Evolutionary conservation across 176 grass and related monocot genomes (phyloP), one percentile per base, ranked within the genome.

Genomic region (Raddia guianensis): DNA sequence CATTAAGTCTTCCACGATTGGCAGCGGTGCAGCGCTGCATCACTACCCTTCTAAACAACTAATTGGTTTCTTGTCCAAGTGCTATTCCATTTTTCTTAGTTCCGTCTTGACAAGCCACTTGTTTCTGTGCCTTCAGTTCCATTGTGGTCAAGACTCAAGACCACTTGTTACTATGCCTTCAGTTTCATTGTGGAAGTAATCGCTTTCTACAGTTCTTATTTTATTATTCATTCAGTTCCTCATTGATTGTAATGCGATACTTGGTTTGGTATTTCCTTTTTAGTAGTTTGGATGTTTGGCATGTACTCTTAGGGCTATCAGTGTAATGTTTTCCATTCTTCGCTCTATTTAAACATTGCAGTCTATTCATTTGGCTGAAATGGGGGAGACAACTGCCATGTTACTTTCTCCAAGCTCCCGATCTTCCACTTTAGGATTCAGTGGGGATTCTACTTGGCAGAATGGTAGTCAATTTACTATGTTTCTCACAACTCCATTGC

Each of bases 391-490:
- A n/a, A 58, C 79, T 58, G 95, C 92, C 12, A 98, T 98, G 86
- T 89, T 98, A 59, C 84, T 95, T 67, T 95, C 95, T 63, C 90
- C 92, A 74, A 85, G 54, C 63, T 91, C 81, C 42, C 90, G 84
- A 78, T 84, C 95, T 79, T 80, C 83, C 12, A 20, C 68, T 40
- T 47, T 27, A 46, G 88, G 76, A 43, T 72, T 83, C 63, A 61
- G 81, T 81, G 73, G 66, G 16, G 95, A 98, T n/a, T 92, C 84
- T 51, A 70, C 70, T 72, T 88, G 81, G 47, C 86, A 91, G 55
- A 82, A 75, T 89, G 95, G 92, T 80, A 94, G 88, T 81, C 88
- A 91, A 59, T 98, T 98, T 80, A 98, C 92, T 79, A 92, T 98
- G 88, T 98, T 98, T 68, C 92, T 98, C 52, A 91, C 92, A 52